Evolutionary conservation across 2,329 filamentous ascomycete genomes (phyloP).

Genomic region (Paecilomyces formosus): DNA sequence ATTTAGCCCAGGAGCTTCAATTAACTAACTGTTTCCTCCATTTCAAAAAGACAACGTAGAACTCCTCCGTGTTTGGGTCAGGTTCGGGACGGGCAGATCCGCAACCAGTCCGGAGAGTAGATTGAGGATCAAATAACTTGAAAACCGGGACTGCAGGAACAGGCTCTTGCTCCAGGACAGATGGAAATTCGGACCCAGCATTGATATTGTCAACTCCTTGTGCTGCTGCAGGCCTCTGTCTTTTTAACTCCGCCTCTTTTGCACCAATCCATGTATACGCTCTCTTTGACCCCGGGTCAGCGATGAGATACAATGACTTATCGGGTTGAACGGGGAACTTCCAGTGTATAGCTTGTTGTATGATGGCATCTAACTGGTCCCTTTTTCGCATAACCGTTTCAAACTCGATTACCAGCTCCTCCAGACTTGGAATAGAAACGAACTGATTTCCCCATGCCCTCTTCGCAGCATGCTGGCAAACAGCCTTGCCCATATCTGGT

Average conservation of each 20-base stretch:
- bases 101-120: neutral
- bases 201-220: neutral
- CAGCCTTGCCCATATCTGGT: conserved; percentile 5
- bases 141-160: neutral
- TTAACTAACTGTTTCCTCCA: neutral
- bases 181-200: neutral
- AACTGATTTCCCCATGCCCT: conserved; percentile 7
- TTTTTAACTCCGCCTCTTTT: neutral
- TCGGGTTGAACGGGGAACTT: conserved; percentile 3
- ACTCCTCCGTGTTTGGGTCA: neutral
- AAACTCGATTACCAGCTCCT: conserved; percentile 19
- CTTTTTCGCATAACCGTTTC: conserved; percentile 17
- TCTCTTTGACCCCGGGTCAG: neutral
- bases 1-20: too few species aligned
- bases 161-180: neutral
- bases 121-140: neutral
- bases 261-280: neutral
- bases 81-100: neutral
- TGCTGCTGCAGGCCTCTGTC: neutral
- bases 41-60: neutral
- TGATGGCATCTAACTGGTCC: conserved; percentile 15
- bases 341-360: conserved; percentile 15
- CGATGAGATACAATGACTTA: neutral
- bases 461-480: conserved; percentile 4
- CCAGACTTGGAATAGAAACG: conserved; percentile 8